Base-by-base conservation (phyloP, 495 filamentous ascomycete species). In the Xylaria bambusicola region DNA sequence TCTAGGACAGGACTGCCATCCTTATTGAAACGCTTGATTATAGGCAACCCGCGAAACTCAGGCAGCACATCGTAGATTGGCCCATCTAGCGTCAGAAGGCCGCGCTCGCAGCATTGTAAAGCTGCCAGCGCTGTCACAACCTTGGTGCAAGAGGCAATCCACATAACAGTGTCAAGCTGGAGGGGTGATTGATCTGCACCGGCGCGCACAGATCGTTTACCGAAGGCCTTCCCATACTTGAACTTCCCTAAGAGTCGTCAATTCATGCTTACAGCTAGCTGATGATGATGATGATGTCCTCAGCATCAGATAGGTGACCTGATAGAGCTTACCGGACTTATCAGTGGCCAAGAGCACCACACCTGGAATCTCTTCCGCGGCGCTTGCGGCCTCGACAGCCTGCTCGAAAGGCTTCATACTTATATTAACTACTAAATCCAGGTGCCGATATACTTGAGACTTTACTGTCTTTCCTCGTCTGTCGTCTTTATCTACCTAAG, bases 101-200 rank as follows among this genome's bases (percentile, higher is more conserved):
- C 54, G 18, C 61, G 46, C 31, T 63, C 52, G 33, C 35, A 52
- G 49, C 54, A 63, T 33, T 63, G 53, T 1, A 57, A 46, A 38
- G 50, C 48, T 29, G 61, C 53, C 26, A 63, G 24, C 2, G 54
- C 38, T 20, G 48, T 57, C 48, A 58, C 41, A n/a, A 63, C 61
- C 48, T 63, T 63, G 2, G 55, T 63, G 47, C 61, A 63, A 13
- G 61, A 63, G 0, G 61, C 61, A 6, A 63, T 41, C 55, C 61
- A 63, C 61, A 63, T 58, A n/a, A 63, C 48, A 29, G 29, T 24
- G 40, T 58, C 55, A n/a, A 47, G 51, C 6, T 20, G 9, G 10
- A 61, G 52, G n/a, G 58, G 17, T 0, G 58, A 61, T 9, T 55
- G 51, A 21, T 61, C 58, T 3, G 42, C 58, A 18, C 58, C 58